A percentile compares a stretch with the other conserved stretches of the same genome.
Evolutionary conservation across 345 rosid genomes (phyloP).

Genomic region (Conringia planisiliqua): DNA sequence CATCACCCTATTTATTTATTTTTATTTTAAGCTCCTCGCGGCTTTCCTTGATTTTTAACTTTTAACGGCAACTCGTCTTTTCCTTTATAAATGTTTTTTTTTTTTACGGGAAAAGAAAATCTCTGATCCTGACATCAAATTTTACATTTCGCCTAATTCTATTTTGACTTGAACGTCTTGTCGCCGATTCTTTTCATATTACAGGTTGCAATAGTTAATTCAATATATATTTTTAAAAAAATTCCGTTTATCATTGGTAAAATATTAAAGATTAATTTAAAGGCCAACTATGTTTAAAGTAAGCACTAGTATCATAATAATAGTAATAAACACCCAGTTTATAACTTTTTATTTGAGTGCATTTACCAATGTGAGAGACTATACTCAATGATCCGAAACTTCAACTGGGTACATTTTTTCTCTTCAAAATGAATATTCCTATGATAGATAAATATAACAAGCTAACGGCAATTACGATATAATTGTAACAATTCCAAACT

Average conservation of each 20-base stretch:
- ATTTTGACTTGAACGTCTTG: constrained; percentile 31
- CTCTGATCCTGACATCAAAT: constrained; percentile 11
- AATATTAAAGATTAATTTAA: background rate
- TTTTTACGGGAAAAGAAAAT: constrained; percentile 4
- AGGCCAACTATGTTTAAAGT: constrained; percentile 1
- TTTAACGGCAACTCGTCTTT: constrained; percentile 30
- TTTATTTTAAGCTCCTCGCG: constrained; percentile 33
- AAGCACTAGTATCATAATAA: background rate
- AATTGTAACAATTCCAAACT: background rate
- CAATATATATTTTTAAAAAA: background rate
- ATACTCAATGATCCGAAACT: background rate
- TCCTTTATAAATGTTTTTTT: constrained; percentile 5
- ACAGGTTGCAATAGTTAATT: constrained; percentile 10
- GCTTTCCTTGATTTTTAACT: constrained; percentile 21
- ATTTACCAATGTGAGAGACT: background rate
- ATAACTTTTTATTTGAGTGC: background rate
- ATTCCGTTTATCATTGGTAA: background rate
- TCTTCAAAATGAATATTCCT: background rate
- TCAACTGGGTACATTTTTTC: background rate
- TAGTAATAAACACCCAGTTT: background rate
- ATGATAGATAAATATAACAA: background rate
- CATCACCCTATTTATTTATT: background rate
- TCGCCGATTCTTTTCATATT: constrained; percentile 29
- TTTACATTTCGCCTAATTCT: constrained; percentile 31
- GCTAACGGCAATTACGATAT: background rate